Base-by-base conservation (phyloP, 805 yeast genomes). In the Candida insectorum region DNA sequence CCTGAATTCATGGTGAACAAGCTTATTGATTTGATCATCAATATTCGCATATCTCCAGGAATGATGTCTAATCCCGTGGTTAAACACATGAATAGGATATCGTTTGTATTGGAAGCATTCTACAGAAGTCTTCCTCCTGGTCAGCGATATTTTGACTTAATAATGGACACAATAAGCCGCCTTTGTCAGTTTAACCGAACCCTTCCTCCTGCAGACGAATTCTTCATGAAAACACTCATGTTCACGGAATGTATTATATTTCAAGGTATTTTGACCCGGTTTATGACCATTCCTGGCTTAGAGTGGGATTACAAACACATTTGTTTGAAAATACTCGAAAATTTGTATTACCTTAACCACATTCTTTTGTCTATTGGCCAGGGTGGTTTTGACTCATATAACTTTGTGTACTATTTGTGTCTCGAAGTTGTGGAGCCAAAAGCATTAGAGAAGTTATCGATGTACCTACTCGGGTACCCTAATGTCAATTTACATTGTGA, bases 311-410 rank as follows among this genome's bases (percentile, higher is more conserved):
- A 60, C 34, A 36, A 47, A 8, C 51, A 54, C 15, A 43, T 60
- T 7, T 43, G 63, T 19, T 40, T 48, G 26, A 45, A 48, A 18
- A 52, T 73, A 0, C 47, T 75, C 21, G 62, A 62, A 27, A 49
- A 59, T 5, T 53, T 77, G 9, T 75, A 62, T 47, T 53, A 69
- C 39, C 28, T 69, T 31, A 65, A 73, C 41, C 76, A 70, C 40
- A 58, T 79, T 6, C 47, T 77, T 16, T 65, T 71, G 18, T 58
- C 71, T 15, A 69, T 79, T 6, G 85, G 85, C 0, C 71, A 73
- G 16, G 84, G 83, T 4, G 84, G 84, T 3, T 79, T 79, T 48
- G 77, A 76, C 36, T 66, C 75, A 9, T 81, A 77, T 52, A 77
- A 78, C 44, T 81, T 77, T 51, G 75, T 78, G 11, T 75, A 75